Base-by-base conservation (phyloP, 352 stramenopile species). In the Pythium graminicola region DNA sequence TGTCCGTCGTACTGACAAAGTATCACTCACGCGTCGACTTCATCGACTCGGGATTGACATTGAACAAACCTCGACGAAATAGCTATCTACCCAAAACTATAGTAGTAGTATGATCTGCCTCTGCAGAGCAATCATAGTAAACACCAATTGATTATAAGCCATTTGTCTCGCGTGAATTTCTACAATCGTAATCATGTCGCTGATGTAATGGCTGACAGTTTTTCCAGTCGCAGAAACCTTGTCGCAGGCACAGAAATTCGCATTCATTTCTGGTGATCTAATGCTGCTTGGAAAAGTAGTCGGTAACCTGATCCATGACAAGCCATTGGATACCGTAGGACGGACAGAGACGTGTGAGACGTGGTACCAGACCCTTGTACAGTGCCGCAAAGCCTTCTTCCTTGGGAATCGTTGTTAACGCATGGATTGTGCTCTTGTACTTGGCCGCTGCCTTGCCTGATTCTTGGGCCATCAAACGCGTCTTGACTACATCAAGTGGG, bases 401-500 rank as follows among this genome's bases (percentile, higher is more conserved):
- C 61, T 90, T 86, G 11, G 90, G 72, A 61, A 99, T 98, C 27
- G 96, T 57, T 27, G 72, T 58, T 62, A 96, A 89, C 26, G 81
- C 90, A 55, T 98, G 85, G 26, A 94, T 41, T 62, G 97, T 89
- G 47, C 94, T 87, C 28, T 81, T 95, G 75, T 99, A 99, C 73
- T 98, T 98, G n/a, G 71, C 67, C 57, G 85, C 76, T 29, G 87
- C 87, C 27, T 76, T 73, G 47, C 71, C 68, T 14, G 95, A 74
- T 35, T 98, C 94, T 65, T 96, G 85, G 20, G 85, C 83, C 82
- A 95, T 95, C 20, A 96, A 64, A 27, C 95, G 79, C 47, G 95
- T 99, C 81, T 99, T 98, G 42, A 98, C 86, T n/a, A 99, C 95
- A 71, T 99, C 86, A 65, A 95, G 80, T 39, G 86, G 86, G 54